Evolutionary conservation across 2,329 filamentous ascomycete species (phyloP), one percentile per base, ranked within the genome.

Genomic region (Ambrosiella beaveri): DNA sequence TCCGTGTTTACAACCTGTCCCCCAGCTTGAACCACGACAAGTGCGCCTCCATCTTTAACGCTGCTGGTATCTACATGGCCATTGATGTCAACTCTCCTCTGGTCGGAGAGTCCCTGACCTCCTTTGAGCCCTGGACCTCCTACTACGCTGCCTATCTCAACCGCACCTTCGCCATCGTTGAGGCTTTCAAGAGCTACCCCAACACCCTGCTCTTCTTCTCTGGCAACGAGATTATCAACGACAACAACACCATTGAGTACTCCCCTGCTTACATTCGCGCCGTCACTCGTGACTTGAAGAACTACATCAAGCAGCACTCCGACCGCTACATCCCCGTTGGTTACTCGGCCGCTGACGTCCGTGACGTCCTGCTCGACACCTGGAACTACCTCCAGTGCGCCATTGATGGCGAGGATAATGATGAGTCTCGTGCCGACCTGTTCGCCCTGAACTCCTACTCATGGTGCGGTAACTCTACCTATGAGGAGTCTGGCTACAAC

Each of bases 311-410:
- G 70, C 82, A 81, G 66, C 80, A 85, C 66, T 73, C 78, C 61
- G 75, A 80, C 66, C 84, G 86, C 64, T 64, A 71, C 61, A 85
- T 90, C 63, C 85, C 86, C 19, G 84, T 89, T 59, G 86, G 86
- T 50, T 90, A 90, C 75, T 88, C 85, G 6, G 86, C 86, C 61
- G 86, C 86, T 54, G 86, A 90, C 67, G 86, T 91, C 49, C 82
- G 86, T 61, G 71, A 78, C 1, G 80, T 87, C 49, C 78, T 90
- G 27, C 75, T 82, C 66, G 86, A 90, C 65, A 84, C 79, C 57
- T 89, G 78, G 79, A 81, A 85, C 67, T 90, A 86, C 71, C 75
- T 89, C 71, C 77, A 85, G 67, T 90, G 86, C 71, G 72, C 76
- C 50, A 73, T 75, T 41, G 70, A 76, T 12, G 75, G 72, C 54